phyloP scores from a whole-genome alignment of 805 yeast species.

The Starmerella potacharoeniae region DNA sequence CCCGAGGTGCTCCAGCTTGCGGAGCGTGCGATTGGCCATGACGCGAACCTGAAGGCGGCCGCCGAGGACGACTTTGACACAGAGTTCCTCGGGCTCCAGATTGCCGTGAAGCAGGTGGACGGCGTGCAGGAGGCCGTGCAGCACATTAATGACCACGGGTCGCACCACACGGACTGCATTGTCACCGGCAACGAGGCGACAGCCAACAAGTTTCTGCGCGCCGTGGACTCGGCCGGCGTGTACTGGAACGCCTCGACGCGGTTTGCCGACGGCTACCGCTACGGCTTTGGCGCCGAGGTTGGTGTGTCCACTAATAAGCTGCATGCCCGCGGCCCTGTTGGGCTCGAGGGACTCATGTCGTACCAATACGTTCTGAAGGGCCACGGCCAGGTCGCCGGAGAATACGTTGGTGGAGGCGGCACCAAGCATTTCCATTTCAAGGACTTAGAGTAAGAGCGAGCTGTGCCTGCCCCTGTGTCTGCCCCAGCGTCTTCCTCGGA shows the following conservation, averaged over 20 bases:
- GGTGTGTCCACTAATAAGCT: conserved; percentile 95
- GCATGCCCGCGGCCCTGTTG: conserved; percentile 98
- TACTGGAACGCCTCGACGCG: conserved; percentile 97
- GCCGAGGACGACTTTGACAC: conserved; percentile 62
- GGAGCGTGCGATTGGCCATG: conserved; percentile 9
- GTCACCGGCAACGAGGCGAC: conserved; percentile 59
- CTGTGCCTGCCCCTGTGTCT: no score
- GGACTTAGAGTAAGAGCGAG: conserved; percentile 8
- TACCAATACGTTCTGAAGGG: conserved; percentile 92
- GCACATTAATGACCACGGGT: conserved; percentile 84
- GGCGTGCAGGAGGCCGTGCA: conserved; percentile 60
- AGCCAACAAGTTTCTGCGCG: conserved; percentile 71
- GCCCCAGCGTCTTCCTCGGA: no score
- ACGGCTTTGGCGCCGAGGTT: conserved; percentile 97
- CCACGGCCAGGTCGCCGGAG: conserved; percentile 83
- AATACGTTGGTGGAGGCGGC: conserved; percentile 91
- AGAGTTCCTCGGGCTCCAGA: conserved; percentile 74
- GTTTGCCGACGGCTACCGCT: conserved; percentile 97
- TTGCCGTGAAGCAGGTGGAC: conserved; percentile 57
- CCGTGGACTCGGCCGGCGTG: conserved; percentile 90
- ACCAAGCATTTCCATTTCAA: conserved; percentile 58
- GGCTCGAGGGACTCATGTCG: conserved; percentile 90
- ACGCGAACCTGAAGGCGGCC: conserved; percentile 24
- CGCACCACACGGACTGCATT: conserved; percentile 92
- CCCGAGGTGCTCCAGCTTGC: conserved; percentile 18